Base-by-base conservation (phyloP, 108 stramenopile species). In the Asterionellopsis glacialis region DNA sequence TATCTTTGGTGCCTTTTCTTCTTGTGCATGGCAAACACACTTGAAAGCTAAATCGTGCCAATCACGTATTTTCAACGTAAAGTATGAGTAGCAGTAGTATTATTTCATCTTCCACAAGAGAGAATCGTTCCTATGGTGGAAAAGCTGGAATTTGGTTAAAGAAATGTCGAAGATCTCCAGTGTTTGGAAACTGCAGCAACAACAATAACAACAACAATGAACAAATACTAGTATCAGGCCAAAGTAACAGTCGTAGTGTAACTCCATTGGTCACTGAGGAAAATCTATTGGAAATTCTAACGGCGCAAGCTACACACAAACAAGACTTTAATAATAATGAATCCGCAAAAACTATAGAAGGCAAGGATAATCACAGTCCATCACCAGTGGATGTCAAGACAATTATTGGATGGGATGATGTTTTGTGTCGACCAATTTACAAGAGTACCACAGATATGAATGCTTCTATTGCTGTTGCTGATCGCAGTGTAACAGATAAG, bases 361-460 rank as follows among this genome's bases (percentile, higher is more conserved):
- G 21, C 47, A 21, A 19, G 21, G 22, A 21, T 22, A 7, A 21
- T 4, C 2, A 33, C 33, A 33, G 7, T 7, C 57, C 40, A 58
- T 58, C 57, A 3, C 39, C 57, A 43, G 19, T 41, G 6, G 41
- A 11, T 45, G 33, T 33, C 2, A 2, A 33, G 33, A 33, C 33
- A 2, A 14, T 53, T 0, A 43, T 72, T 39, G 58, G 57, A 45
- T 72, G 70, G 70, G 70, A 72, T 51, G 70, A 72, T 27, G 70
- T 51, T 21, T 49, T 63, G 21, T 63, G 63, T 27, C 63, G 70
- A 18, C 70, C 70, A 9, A 64, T 72, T 16, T 72, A 24, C 24
- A 24, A 53, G 15, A 53, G 6, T 19, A 24, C 52, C 1, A 24
- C 52, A 47, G 33, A 33, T n/a, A n/a, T n/a, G n/a, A n/a, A n/a